phyloP scores from a whole-genome alignment of 371 early-diverging fungal genomes.

The Sporodiniella umbellata region DNA sequence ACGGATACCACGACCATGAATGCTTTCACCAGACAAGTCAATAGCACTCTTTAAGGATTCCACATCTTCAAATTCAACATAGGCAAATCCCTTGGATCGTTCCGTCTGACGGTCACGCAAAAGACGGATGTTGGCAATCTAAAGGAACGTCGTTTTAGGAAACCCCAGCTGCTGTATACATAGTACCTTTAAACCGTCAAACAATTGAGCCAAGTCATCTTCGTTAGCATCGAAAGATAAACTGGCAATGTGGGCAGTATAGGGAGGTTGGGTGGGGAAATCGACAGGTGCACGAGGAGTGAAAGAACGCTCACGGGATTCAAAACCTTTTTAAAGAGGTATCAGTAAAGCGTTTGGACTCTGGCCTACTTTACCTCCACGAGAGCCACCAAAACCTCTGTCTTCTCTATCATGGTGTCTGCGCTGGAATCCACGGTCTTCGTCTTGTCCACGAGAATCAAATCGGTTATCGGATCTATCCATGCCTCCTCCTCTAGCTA shows the following conservation, averaged over 20 bases:
- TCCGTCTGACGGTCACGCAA: constrained; percentile 69
- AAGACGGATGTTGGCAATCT: constrained; percentile 66
- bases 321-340: no score
- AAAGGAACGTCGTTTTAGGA: not conserved
- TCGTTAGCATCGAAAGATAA: constrained; percentile 81
- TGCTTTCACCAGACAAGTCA: constrained; percentile 56
- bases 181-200: constrained; percentile 61
- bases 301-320: constrained; percentile 28
- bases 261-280: constrained; percentile 85
- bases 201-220: constrained; percentile 68
- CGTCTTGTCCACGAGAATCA: constrained; percentile 19
- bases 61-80: constrained; percentile 86
- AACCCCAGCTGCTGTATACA: not conserved
- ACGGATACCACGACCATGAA: constrained; percentile 72
- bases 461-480: no score
- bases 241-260: constrained; percentile 87
- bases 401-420: not conserved
- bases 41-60: constrained; percentile 82
- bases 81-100: constrained; percentile 89
- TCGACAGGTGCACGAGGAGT: constrained; percentile 57
- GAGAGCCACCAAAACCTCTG: constrained; percentile 1
- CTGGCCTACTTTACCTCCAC: no score
- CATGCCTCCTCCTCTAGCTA: constrained; percentile 1
- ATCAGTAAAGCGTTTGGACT: no score
- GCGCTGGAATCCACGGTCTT: constrained; percentile 7